phyloP scores from a whole-genome alignment of 331 rosid genomes.

The Prunus yedoensis region DNA sequence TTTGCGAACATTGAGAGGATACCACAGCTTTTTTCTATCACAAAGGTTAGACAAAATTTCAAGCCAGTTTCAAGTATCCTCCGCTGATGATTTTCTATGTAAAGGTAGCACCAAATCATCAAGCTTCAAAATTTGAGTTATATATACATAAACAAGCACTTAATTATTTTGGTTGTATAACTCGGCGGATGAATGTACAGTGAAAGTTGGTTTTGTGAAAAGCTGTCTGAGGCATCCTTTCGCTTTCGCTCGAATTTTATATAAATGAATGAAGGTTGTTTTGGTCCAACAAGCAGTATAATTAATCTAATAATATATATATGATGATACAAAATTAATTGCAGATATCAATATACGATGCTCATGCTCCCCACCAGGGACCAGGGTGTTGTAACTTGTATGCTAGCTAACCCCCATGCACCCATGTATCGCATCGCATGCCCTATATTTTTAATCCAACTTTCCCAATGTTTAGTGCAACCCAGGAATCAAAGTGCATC shows the following conservation, averaged over 20 bases:
- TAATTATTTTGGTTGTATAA: background rate
- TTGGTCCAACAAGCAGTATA: background rate
- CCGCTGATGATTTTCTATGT: slow-evolving; percentile 26
- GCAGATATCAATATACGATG: background rate
- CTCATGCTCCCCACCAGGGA: background rate
- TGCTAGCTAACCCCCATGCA: slow-evolving; percentile 13
- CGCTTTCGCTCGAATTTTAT: background rate
- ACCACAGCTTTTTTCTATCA: slow-evolving; percentile 47
- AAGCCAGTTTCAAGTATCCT: slow-evolving; percentile 37
- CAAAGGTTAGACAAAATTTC: slow-evolving; percentile 43
- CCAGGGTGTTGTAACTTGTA: background rate
- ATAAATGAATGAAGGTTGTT: background rate
- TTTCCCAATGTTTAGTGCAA: slow-evolving; percentile 4
- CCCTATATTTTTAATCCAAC: background rate
- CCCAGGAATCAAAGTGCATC: slow-evolving; percentile 15
- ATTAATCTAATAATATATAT: too few relatives aligned
- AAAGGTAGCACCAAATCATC: slow-evolving; percentile 24
- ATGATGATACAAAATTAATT: background rate
- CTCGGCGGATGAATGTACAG: slow-evolving; percentile 43
- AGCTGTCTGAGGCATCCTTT: background rate
- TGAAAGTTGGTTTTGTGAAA: slow-evolving; percentile 10
- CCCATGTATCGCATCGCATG: background rate
- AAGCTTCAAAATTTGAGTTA: slow-evolving; percentile 28
- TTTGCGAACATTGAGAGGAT: slow-evolving; percentile 15
- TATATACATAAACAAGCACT: too few relatives aligned